Evolutionary conservation across 768 basidiomycete species (phyloP).

Genomic region (Tulasnella sp.): DNA sequence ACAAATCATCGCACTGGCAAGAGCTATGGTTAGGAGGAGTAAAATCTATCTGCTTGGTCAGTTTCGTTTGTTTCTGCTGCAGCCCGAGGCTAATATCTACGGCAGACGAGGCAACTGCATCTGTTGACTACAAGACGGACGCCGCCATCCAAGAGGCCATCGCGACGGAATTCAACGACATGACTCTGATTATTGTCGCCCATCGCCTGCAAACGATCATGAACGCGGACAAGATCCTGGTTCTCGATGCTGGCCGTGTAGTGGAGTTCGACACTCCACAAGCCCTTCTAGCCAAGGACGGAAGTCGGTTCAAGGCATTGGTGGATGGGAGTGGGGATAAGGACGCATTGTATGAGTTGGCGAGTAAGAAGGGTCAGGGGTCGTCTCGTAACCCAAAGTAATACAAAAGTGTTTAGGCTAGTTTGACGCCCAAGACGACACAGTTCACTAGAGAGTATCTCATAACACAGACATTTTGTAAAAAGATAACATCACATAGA

Average conservation of each 20-base stretch:
- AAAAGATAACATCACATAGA: background rate
- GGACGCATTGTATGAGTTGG: conserved; percentile 43
- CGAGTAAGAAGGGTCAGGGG: background rate
- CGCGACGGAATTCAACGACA: conserved; percentile 45
- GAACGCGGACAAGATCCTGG: conserved; percentile 59
- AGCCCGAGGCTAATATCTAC: background rate
- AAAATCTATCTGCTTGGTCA: conserved; percentile 33
- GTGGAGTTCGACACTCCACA: conserved; percentile 56
- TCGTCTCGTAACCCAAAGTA: background rate
- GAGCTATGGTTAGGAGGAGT: conserved; percentile 37
- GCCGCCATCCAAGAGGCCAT: conserved; percentile 55
- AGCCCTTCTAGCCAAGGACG: conserved; percentile 50
- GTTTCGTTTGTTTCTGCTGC: background rate
- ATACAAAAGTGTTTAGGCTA: background rate
- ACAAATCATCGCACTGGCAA: conserved; percentile 42
- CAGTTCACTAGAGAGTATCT: background rate
- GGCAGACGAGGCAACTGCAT: conserved; percentile 30
- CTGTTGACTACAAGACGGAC: conserved; percentile 55
- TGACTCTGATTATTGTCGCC: conserved; percentile 57
- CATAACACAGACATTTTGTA: background rate
- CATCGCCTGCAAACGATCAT: conserved; percentile 58
- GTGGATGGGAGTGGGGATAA: conserved; percentile 59
- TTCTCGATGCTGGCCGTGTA: conserved; percentile 53
- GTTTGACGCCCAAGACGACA: background rate
- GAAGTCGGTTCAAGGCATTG: conserved; percentile 51